A percentile compares a stretch with the other conserved stretches of the same genome.
These are phyloP conservation scores for Brassica nigra DNA, from an alignment of 345 rosid species.

Conservation along the genomic window DNA sequence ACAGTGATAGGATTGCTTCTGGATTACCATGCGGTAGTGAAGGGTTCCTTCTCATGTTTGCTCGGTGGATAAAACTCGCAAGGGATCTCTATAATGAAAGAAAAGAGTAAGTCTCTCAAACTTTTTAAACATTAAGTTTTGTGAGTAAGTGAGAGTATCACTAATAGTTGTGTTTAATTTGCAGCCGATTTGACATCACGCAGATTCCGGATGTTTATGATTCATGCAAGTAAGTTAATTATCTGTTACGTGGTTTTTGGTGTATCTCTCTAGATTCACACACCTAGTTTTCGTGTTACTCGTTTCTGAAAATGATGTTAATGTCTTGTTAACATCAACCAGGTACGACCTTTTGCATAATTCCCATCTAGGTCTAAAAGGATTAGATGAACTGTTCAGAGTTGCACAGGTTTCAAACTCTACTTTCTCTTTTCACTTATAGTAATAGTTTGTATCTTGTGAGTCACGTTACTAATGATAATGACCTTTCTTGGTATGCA, in stretches of 20 bases:
- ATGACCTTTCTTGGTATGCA: conserved; percentile 9
- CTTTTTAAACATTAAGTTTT: not conserved
- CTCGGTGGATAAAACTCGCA: conserved; percentile 98
- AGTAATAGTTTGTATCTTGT: conserved; percentile 32
- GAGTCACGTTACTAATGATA: not conserved
- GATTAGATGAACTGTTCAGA: conserved; percentile 84
- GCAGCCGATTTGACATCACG: conserved; percentile 97
- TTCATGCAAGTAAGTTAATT: conserved; percentile 93
- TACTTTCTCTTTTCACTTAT: conserved; percentile 35
- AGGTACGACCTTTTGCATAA: conserved; percentile 97
- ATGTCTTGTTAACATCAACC: conserved; percentile 22
- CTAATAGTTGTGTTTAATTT: conserved; percentile 36
- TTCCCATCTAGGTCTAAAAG: conserved; percentile 92
- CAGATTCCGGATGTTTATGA: conserved; percentile 99
- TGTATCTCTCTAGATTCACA: conserved; percentile 8
- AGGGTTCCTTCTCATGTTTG: conserved; percentile 98
- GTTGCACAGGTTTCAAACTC: conserved; percentile 81
- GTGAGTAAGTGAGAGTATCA: not conserved
- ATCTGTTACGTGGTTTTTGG: not conserved
- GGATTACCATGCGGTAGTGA: conserved; percentile 99
- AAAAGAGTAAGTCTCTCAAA: conserved; percentile 64
- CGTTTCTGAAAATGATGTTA: not conserved
- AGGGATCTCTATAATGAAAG: conserved; percentile 97
- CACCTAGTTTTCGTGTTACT: not conserved
- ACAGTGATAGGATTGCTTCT: conserved; percentile 95